A percentile compares a stretch with the other conserved stretches of the same genome.
Conservation (phyloP, 225 moss, liverwort and hornwort species). For the Asterella californica region DNA sequence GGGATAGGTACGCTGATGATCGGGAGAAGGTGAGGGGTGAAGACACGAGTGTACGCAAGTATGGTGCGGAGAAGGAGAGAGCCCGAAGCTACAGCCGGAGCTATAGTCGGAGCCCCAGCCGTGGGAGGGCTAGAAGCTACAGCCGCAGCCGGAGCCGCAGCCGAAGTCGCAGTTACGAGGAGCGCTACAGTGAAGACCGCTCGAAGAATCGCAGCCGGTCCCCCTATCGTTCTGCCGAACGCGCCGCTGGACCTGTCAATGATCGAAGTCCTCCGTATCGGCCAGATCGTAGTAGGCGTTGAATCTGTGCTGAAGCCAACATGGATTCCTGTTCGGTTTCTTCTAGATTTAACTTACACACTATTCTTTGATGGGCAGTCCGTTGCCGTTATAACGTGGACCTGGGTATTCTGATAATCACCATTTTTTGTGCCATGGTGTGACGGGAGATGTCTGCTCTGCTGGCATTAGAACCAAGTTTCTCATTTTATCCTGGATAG, state of each 20-base stretch:
- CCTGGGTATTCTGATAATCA: conserved; percentile 8
- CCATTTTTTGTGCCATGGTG: conserved; percentile 7
- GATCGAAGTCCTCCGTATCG: conserved; percentile 31
- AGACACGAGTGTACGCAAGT: conserved; percentile 37
- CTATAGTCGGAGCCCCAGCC: conserved; percentile 83
- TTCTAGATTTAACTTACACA: conserved; percentile 14
- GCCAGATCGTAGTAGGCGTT: conserved; percentile 30
- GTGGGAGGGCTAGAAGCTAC: conserved; percentile 66
- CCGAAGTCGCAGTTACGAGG: conserved; percentile 70
- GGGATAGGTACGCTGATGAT: conserved; percentile 46
- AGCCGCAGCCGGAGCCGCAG: conserved; percentile 87
- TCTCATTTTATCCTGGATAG: conserved; percentile 21
- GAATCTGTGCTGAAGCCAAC: not conserved
- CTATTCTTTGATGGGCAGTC: conserved; percentile 34
- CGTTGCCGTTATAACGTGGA: conserved; percentile 18
- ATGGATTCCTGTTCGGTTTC: not conserved
- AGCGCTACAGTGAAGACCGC: conserved; percentile 66
- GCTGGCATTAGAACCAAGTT: not conserved
- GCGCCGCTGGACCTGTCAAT: conserved; percentile 24
- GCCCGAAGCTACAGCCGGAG: conserved; percentile 81
- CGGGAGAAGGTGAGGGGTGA: conserved; percentile 60
- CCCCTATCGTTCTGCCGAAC: conserved; percentile 47
- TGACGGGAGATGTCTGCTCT: conserved; percentile 1
- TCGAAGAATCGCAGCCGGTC: conserved; percentile 74
- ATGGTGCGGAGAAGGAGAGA: conserved; percentile 68